Conservation (phyloP, 148 eudicot genomes). For the Camellia japonica region DNA sequence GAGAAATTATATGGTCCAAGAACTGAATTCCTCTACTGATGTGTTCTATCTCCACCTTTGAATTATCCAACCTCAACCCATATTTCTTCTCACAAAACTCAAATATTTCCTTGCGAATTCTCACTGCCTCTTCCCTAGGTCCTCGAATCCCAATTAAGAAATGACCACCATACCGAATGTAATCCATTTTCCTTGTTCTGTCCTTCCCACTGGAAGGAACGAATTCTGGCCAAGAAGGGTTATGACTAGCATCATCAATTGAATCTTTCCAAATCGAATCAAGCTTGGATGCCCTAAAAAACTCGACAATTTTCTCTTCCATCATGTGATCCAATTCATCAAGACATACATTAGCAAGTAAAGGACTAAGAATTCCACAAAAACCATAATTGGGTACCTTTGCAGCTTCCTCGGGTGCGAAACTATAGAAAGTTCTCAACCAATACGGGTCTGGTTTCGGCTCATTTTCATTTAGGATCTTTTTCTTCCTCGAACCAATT, state of each 20-base stretch:
- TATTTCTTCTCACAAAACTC: slow-evolving; percentile 55
- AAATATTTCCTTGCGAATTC: slow-evolving; percentile 52
- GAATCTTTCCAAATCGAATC: slow-evolving; percentile 68
- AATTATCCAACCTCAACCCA: slow-evolving; percentile 66
- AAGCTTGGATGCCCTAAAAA: slow-evolving; percentile 46
- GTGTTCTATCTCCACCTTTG: slow-evolving; percentile 85
- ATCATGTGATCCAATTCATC: slow-evolving; percentile 75
- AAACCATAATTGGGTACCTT: slow-evolving; percentile 74
- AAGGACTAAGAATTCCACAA: slow-evolving; percentile 91
- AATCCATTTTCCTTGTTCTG: slow-evolving; percentile 86
- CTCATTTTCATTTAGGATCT: slow-evolving; percentile 65
- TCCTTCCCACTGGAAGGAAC: slow-evolving; percentile 85
- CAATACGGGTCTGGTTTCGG: slow-evolving; percentile 97
- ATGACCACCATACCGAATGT: slow-evolving; percentile 80
- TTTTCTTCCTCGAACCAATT: slow-evolving; percentile 45
- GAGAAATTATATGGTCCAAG: slow-evolving; percentile 79
- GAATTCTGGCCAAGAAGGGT: slow-evolving; percentile 99
- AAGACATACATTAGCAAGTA: slow-evolving; percentile 74
- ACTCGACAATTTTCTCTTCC: slow-evolving; percentile 63
- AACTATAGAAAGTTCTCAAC: slow-evolving; percentile 71
- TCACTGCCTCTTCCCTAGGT: slow-evolving; percentile 82
- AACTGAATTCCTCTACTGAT: slow-evolving; percentile 79
- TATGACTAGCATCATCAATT: slow-evolving; percentile 62
- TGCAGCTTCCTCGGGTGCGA: slow-evolving; percentile 85
- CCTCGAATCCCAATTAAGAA: slow-evolving; percentile 85